These are phyloP conservation scores for Beauveria medogensis DNA, from an alignment of 2,329 filamentous ascomycete genomes.

Conservation along the genomic window DNA sequence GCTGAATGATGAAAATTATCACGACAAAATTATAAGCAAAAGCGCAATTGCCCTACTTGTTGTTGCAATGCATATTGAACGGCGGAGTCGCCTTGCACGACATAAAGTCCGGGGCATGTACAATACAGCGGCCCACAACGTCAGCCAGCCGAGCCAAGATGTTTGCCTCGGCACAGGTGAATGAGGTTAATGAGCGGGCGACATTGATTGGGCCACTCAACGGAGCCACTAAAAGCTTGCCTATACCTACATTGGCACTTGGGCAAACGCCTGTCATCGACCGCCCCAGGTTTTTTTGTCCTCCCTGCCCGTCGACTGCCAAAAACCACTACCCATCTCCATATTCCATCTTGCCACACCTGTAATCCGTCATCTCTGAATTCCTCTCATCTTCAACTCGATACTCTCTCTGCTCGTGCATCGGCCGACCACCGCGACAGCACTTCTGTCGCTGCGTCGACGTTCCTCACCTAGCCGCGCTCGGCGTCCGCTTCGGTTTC, in stretches of 20 bases:
- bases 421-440: not conserved
- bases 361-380: not conserved
- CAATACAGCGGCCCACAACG: not conserved
- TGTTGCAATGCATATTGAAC: not conserved
- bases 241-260: not conserved
- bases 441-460: not conserved
- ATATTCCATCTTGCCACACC: not conserved
- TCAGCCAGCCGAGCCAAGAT: not conserved
- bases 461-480: not conserved
- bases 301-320: not conserved
- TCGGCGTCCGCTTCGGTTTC: constrained; percentile 3
- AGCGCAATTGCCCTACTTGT: too few species aligned
- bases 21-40: too few species aligned
- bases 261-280: not conserved
- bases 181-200: not conserved
- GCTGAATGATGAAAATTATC: not conserved
- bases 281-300: not conserved
- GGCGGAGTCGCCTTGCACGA: not conserved
- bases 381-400: not conserved
- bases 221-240: not conserved
- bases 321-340: not conserved
- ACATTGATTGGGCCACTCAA: not conserved
- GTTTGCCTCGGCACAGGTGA: constrained; percentile 6
- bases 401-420: not conserved
- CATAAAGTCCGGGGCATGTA: not conserved